Conservation (phyloP, 495 filamentous ascomycete species). For the Aspergillus egyptiacus region DNA sequence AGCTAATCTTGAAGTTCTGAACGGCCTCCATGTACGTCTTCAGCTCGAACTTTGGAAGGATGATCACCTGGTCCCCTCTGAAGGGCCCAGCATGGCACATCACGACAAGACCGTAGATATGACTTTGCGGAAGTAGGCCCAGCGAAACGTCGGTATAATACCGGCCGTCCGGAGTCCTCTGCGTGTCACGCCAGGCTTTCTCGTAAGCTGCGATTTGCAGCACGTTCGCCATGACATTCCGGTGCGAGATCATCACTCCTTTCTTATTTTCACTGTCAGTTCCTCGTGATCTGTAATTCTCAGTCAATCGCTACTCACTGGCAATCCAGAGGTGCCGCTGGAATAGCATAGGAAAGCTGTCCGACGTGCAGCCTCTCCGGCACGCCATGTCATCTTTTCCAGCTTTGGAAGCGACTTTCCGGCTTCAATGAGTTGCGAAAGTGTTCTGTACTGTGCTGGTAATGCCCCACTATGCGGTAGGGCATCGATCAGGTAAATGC, state of each 20-base stretch:
- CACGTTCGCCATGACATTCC: constrained; percentile 81
- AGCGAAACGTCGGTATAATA: constrained; percentile 54
- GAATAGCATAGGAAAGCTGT: constrained; percentile 86
- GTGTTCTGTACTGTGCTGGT: constrained; percentile 60
- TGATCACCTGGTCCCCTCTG: constrained; percentile 69
- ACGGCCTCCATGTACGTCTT: constrained; percentile 58
- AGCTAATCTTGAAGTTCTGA: constrained; percentile 64
- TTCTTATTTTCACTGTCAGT: constrained; percentile 49
- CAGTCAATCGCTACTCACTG: constrained; percentile 46
- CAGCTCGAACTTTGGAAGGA: constrained; percentile 84
- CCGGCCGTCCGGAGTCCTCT: constrained; percentile 29
- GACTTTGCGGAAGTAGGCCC: constrained; percentile 74
- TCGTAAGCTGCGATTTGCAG: constrained; percentile 59
- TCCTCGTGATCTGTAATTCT: neutral
- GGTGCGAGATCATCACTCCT: constrained; percentile 90
- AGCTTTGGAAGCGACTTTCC: constrained; percentile 58
- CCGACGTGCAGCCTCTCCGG: constrained; percentile 69
- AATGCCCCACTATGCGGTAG: constrained; percentile 29
- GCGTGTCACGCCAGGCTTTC: constrained; percentile 33
- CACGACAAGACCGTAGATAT: constrained; percentile 82
- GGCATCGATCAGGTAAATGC: constrained; percentile 61
- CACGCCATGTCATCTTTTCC: constrained; percentile 60
- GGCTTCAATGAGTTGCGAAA: constrained; percentile 60
- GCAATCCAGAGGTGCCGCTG: constrained; percentile 80
- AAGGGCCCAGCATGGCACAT: constrained; percentile 63